Evolutionary conservation across 2,329 filamentous ascomycete species (phyloP), one percentile per base, ranked within the genome.

Genomic region (Xylariaceae sp.): DNA sequence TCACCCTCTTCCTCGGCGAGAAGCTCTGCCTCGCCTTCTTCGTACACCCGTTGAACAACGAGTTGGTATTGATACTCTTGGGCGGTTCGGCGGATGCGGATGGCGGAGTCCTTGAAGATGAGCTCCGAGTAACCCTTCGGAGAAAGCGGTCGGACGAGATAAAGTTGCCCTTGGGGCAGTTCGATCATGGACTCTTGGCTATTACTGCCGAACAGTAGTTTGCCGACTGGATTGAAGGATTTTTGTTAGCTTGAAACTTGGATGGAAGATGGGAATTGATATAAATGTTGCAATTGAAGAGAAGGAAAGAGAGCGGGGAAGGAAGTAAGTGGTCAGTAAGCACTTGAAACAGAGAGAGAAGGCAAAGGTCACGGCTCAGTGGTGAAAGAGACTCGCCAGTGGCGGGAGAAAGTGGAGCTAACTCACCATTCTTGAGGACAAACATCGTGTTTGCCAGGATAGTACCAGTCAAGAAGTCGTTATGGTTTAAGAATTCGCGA

Each of bases 81-180:
- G 17, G 90, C 92, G 13, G 94, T 97, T 64, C 90, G 87, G 65
- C 95, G 88, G 71, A 99, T 95, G 64, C 88, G 91, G 56, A 93
- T 91, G 51, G 91, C 89, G 45, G 92, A 89, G 85, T 99, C 94
- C 75, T 94, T 96, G 82, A 97, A 99, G 76, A 99, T 96, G 72
- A 97, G 91, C 76, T 99, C 94, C 1, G 93, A 97, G 74, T 97
- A 97, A 66, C 94, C 94, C 75, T 99, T 99, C 59, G 93, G 92
- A 6, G 93, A 97, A 53, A 91, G 84, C 9, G 94, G 94, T 69
- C 94, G 90, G 69, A 99, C 94, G 67, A 99, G 88, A 75, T 97
- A 99, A 50, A 99, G 90, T 75, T 97, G 92, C 72, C 94, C 94
- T 75, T 97, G 92, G 13, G 92, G 87, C 49, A 99, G 87, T 73